A percentile compares a stretch with the other conserved stretches of the same genome.
Evolutionary conservation across 768 basidiomycete genomes (phyloP).

Genomic region (Pilatotrama ljubarskyi): DNA sequence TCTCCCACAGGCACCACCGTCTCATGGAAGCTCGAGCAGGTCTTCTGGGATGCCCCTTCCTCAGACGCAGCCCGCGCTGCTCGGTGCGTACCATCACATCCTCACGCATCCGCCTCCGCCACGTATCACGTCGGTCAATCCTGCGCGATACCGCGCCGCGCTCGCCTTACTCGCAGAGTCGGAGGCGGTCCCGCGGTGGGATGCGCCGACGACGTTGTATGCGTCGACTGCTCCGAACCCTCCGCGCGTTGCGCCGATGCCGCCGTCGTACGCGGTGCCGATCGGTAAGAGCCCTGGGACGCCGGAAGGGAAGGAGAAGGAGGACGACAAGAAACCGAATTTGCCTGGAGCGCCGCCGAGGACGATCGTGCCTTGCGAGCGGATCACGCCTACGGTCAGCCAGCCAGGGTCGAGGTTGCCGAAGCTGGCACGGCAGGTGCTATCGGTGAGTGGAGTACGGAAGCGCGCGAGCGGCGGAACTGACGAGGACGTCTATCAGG

Average conservation of each 20-base stretch:
- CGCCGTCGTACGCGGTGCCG: conserved; percentile 65
- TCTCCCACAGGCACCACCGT: conserved; percentile 42
- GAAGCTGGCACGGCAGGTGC: conserved; percentile 61
- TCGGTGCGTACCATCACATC: conserved; percentile 75
- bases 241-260: conserved; percentile 62
- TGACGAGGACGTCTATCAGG: conserved; percentile 26
- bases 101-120: conserved; percentile 66
- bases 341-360: conserved; percentile 40
- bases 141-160: conserved; percentile 72
- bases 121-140: conserved; percentile 49
- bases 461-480: neutral
- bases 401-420: conserved; percentile 67
- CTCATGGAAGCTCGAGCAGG: neutral
- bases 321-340: conserved; percentile 51
- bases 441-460: conserved; percentile 51
- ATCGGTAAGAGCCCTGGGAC: conserved; percentile 31
- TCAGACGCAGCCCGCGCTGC: conserved; percentile 61
- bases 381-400: conserved; percentile 63
- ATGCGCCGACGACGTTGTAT: conserved; percentile 62
- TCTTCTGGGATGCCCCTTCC: conserved; percentile 42
- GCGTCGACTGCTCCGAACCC: conserved; percentile 56
- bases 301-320: conserved; percentile 44
- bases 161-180: conserved; percentile 64
- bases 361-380: conserved; percentile 45
- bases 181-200: conserved; percentile 64